Evolutionary conservation across 305 asterid species (phyloP), one percentile per base, ranked within the genome.

Genomic region (Fraxinus nigra): DNA sequence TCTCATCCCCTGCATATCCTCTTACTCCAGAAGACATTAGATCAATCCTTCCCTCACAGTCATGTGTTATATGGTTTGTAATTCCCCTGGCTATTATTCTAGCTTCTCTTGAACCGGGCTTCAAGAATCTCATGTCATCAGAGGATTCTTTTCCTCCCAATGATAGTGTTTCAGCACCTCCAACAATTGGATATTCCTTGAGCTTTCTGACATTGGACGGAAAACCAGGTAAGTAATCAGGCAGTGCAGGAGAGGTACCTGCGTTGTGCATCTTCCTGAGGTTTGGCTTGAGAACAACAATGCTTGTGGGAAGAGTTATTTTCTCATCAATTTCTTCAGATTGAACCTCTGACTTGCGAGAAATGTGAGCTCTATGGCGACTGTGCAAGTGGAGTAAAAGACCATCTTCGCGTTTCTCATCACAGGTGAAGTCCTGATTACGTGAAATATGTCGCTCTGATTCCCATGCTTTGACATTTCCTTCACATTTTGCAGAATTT

Each of bases 1-100:
- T 94, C 90, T 89, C 98, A 79, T 94, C 98, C 80, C 97, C 97
- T 5, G 94, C 92, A 86, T 94, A 95, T 83, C 98, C 98, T 87
- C 85, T 89, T 79, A 82, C 82, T 51, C 87, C 83, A 65, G 87
- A 69, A 76, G 92, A 86, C 82, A 61, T 84, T 77, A 85, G 80
- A 83, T 87, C 88, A 51, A 77, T 78, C 73, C 84, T 80, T 76
- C 88, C 92, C 73, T 87, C 87, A 72, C 37, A 88, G 81, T 85
- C 88, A 76, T 90, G 87, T 78, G 86, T 90, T 92, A 91, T 93
- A 78, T 84, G 87, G 86, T 86, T 89, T 3, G 97, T 87, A 82
- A 92, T 90, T 83, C 88, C 88, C 88, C 87, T 87, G 75, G 98
- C 97, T 76, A 89, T 80, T 78, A 89, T 91, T 82, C 94, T 89